phyloP scores from a whole-genome alignment of 148 eudicot species.

The Fagopyrum tataricum region DNA sequence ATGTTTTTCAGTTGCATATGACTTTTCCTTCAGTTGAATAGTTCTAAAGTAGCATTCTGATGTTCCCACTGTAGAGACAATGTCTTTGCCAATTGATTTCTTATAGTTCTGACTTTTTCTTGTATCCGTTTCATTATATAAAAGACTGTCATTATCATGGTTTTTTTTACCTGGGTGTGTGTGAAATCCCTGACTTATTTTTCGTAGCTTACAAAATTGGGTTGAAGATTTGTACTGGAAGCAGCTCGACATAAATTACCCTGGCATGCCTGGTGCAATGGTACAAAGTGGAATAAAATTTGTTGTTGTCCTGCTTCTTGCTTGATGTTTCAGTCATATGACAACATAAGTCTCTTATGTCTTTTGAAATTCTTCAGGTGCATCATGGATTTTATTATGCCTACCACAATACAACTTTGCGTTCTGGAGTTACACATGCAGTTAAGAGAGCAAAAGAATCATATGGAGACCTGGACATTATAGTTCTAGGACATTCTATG shows the following conservation, averaged over 20 bases:
- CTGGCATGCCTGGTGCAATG: constrained; percentile 77
- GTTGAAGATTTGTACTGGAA: constrained; percentile 94
- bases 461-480: constrained; percentile 52
- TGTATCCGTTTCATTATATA: background rate
- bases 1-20: background rate
- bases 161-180: background rate
- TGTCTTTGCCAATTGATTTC: background rate
- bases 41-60: background rate
- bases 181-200: background rate
- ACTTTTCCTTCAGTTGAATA: background rate
- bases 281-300: constrained; percentile 16
- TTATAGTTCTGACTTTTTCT: background rate
- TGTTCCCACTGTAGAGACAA: background rate
- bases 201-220: constrained; percentile 82
- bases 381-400: constrained; percentile 96
- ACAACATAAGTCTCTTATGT: background rate
- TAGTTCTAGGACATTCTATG: constrained; percentile 95
- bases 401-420: constrained; percentile 78
- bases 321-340: background rate
- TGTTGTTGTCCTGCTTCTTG: background rate
- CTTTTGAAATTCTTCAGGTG: constrained; percentile 42
- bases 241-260: constrained; percentile 80
- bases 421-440: constrained; percentile 61
- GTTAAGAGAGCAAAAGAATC: constrained; percentile 50
- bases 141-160: background rate